Percentiles rank a stretch among this genome's conserved stretches.
These are phyloP conservation scores for Pistacia vera DNA, from an alignment of 345 rosid species.

Conservation along the genomic window DNA sequence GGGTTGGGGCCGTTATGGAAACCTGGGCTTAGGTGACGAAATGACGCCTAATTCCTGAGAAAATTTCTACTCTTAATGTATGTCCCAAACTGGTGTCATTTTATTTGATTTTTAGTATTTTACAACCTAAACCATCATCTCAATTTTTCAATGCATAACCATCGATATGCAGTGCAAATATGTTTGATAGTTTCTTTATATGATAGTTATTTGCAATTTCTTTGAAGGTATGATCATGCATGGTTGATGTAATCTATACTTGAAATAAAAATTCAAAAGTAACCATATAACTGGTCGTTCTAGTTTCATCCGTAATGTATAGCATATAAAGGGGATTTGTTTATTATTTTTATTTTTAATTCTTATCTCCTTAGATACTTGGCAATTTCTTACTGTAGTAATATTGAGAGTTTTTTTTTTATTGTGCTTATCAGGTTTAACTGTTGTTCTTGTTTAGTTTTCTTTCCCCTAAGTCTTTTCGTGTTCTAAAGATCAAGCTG, in stretches of 20 bases:
- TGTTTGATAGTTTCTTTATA: background rate
- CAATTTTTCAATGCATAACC: constrained; percentile 3
- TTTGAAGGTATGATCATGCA: background rate
- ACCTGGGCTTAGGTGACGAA: constrained; percentile 97
- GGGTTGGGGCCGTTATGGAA: constrained; percentile 99
- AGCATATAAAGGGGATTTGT: background rate
- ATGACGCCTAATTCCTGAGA: constrained; percentile 88
- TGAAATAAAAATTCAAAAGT: background rate
- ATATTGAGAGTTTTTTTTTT: background rate
- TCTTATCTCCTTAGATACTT: background rate
- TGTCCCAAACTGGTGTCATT: constrained; percentile 32
- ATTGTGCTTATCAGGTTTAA: background rate
- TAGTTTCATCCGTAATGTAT: background rate
- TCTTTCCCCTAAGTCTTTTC: constrained; percentile 6
- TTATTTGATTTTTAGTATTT: constrained; percentile 8
- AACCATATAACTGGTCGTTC: background rate
- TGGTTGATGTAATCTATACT: background rate
- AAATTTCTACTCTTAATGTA: constrained; percentile 65
- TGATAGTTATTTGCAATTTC: background rate
- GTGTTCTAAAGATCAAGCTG: constrained; percentile 19
- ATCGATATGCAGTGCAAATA: background rate
- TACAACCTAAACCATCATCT: constrained; percentile 9
- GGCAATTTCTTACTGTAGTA: background rate
- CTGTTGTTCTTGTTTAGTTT: background rate
- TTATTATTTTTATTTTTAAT: background rate